Evolutionary conservation across 2,329 filamentous ascomycete genomes (phyloP).

Genomic region (Ilyonectria sp.): DNA sequence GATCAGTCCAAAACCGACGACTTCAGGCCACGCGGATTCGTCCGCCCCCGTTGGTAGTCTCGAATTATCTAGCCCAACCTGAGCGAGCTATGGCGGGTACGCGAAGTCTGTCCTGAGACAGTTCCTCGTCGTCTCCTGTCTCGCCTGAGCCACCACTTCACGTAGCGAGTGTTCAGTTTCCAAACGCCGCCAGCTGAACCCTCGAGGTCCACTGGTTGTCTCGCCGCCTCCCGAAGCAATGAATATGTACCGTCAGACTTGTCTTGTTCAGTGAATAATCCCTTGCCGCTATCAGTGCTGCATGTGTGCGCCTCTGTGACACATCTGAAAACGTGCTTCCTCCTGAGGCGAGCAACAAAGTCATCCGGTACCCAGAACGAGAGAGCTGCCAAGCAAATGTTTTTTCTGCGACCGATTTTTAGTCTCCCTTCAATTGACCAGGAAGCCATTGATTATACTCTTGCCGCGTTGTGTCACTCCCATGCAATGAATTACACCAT

Average conservation of each 20-base stretch:
- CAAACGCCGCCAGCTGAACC: constrained; percentile 5
- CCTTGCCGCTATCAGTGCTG: neutral
- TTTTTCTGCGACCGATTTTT: too few relatives aligned
- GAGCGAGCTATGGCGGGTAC: constrained; percentile 22
- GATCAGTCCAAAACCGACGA: constrained; percentile 10
- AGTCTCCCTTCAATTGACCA: neutral
- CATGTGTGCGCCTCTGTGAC: neutral
- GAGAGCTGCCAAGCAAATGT: neutral
- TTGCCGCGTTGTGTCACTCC: neutral
- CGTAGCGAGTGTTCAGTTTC: constrained; percentile 8
- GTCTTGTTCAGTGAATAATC: constrained; percentile 11
- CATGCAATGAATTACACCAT: neutral
- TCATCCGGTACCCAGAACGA: neutral
- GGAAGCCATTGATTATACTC: neutral
- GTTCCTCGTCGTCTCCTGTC: constrained; percentile 34
- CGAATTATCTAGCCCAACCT: constrained; percentile 25
- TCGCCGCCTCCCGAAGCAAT: constrained; percentile 24
- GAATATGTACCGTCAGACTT: neutral
- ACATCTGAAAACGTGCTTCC: neutral
- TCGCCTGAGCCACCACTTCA: constrained; percentile 26
- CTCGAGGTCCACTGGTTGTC: constrained; percentile 15
- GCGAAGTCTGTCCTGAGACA: constrained; percentile 43
- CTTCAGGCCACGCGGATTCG: neutral
- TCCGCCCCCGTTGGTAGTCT: constrained; percentile 21
- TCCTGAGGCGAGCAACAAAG: neutral